These are phyloP conservation scores for Achlya hypogyna DNA, from an alignment of 352 stramenopile genomes.

Conservation along the genomic window DNA sequence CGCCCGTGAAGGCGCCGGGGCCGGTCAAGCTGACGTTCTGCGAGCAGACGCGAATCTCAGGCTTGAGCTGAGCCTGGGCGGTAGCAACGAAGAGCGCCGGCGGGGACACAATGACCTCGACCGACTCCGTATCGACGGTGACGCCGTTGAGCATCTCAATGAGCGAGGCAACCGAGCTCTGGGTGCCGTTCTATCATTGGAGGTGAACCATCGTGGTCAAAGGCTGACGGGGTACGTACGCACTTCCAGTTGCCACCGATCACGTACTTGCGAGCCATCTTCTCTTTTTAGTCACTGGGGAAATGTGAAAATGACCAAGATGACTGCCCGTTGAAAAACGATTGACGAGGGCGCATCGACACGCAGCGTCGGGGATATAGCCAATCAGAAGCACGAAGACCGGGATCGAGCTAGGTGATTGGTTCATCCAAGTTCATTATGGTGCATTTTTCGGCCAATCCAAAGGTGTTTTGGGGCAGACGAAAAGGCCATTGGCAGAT, in stretches of 20 bases:
- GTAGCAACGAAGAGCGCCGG: slow-evolving; percentile 57
- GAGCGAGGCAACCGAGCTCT: slow-evolving; percentile 80
- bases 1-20: slow-evolving; percentile 89
- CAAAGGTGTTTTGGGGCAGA: not conserved
- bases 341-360: not conserved
- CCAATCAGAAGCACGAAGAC: not conserved
- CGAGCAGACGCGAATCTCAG: slow-evolving; percentile 53
- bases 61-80: slow-evolving; percentile 42
- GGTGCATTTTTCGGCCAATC: not conserved
- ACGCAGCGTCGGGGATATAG: not conserved
- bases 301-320: slow-evolving; percentile 2
- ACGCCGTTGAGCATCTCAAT: slow-evolving; percentile 77
- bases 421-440: not conserved
- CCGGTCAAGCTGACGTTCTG: slow-evolving; percentile 81
- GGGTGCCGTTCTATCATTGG: slow-evolving; percentile 46
- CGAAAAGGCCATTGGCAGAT: not conserved
- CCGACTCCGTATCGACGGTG: slow-evolving; percentile 42
- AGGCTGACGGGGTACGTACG: slow-evolving; percentile 51
- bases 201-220: slow-evolving; percentile 21
- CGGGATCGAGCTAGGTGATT: not conserved
- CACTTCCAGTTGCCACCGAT: slow-evolving; percentile 91
- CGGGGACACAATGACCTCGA: slow-evolving; percentile 75
- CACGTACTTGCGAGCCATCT: slow-evolving; percentile 71
- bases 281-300: not conserved
- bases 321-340: not conserved